Base-by-base conservation (phyloP, 805 yeast genomes). In the Candida jianshihensis region DNA sequence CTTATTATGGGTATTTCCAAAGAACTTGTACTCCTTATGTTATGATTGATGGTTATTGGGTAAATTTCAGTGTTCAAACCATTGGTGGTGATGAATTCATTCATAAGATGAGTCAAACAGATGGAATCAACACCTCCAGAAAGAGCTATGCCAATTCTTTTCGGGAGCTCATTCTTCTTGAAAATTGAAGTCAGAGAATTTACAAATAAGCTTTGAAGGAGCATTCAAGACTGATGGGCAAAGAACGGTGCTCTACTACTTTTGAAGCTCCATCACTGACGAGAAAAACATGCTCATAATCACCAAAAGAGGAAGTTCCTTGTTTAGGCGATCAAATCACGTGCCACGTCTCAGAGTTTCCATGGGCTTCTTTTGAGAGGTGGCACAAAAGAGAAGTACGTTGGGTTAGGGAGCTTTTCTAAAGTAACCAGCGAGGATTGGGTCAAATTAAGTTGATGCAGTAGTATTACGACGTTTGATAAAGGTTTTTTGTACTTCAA, bases 121-220 rank as follows among this genome's bases (percentile, higher is more conserved):
- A 83, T 77, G 1, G 92, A 83, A 51, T 84, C 94, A 0, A 80
- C 87, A 1, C 94, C 94, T 1, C 95, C 95, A 13, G 87, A 78
- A 1, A 84, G 68, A 0, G 88, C 87, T 14, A 84, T 55, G 5
- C 66, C 73, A 0, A 75, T 38, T 21, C 42, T 51, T 6, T 36
- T 28, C 4, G 70, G 71, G 2, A 40, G 6, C 2, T 27, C 14
- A 4, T 13, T 14, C 6, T 47, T 6, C 1, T 13, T 8, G 18
- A 34, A 21, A 4, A 31, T 20, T 5, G 15, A 4, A 4, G 6
- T 5, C 4, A 25, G 17, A 7, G 17, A 18, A 13, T 24, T 7
- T 10, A 27, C 17, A 29, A 32, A 32, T 6, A 18, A 16, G 11
- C 6, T 11, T 9, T 17, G 19, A 13, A 33, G 8, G n/a, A 21